Percentiles rank a stretch among this genome's conserved stretches.
Conservation (phyloP, 345 rosid genomes). For the Citrus reticulata region DNA sequence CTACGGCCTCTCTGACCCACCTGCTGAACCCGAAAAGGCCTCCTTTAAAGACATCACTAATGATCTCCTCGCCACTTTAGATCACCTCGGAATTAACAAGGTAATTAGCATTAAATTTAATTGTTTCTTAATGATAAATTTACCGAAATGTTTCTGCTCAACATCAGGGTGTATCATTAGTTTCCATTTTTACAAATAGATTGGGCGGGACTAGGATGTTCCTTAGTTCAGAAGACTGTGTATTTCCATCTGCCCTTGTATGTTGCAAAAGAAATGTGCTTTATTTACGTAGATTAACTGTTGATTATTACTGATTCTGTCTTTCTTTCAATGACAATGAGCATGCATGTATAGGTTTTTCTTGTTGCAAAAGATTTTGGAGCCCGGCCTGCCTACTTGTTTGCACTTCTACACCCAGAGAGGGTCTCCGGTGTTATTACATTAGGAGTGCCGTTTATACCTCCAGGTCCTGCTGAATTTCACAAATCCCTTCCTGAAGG, state of each 20-base stretch:
- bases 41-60: constrained; percentile 24
- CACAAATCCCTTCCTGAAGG: constrained; percentile 48
- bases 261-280: not conserved
- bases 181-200: not conserved
- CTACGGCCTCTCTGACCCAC: constrained; percentile 47
- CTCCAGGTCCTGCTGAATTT: constrained; percentile 18
- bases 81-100: constrained; percentile 37
- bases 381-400: constrained; percentile 32
- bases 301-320: not conserved
- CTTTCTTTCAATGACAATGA: not conserved
- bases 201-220: not conserved
- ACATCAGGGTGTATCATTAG: not conserved
- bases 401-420: constrained; percentile 42
- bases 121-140: not conserved
- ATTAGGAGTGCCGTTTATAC: constrained; percentile 41
- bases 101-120: constrained; percentile 6
- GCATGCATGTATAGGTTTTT: constrained; percentile 32
- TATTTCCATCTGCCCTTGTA: no score
- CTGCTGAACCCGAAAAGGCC: constrained; percentile 42
- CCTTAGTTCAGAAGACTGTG: not conserved
- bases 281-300: not conserved
- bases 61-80: constrained; percentile 42
- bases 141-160: not conserved
- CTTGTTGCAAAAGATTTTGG: constrained; percentile 56
- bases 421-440: constrained; percentile 46